Evolutionary conservation across 257 asterid genomes (phyloP).

Genomic region (Przewalskia tangutica): DNA sequence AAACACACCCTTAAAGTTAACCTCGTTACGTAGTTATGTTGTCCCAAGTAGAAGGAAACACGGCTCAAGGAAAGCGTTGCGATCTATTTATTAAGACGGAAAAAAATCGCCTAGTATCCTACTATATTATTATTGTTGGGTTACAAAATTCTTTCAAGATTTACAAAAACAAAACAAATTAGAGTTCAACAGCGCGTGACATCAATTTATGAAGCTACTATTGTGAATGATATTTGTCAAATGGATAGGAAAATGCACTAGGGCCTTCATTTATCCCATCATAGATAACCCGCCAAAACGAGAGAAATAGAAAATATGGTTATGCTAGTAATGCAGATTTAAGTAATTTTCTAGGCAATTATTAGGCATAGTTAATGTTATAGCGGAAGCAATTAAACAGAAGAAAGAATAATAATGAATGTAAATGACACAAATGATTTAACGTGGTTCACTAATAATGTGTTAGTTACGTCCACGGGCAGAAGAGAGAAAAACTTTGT

Average conservation of each 20-base stretch:
- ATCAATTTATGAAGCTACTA: no score
- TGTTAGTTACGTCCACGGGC: no score
- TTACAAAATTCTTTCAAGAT: background rate
- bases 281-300: background rate
- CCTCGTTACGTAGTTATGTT: background rate
- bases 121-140: background rate
- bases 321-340: background rate
- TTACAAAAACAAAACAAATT: background rate
- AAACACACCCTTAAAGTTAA: no score
- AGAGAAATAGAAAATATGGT: background rate
- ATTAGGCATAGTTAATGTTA: constrained; percentile 1
- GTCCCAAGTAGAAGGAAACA: background rate
- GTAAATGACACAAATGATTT: no score
- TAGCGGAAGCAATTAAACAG: no score
- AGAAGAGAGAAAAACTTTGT: no score
- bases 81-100: background rate
- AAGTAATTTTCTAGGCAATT: background rate
- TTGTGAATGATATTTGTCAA: no score
- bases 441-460: no score
- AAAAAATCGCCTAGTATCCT: background rate
- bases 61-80: background rate
- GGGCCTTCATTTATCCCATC: background rate
- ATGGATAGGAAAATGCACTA: no score
- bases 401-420: no score
- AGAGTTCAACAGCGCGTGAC: background rate